Percentiles rank a stretch among this genome's conserved stretches.
Conservation (phyloP, 129 eudicot species). For the Flaveria sonorensis region DNA sequence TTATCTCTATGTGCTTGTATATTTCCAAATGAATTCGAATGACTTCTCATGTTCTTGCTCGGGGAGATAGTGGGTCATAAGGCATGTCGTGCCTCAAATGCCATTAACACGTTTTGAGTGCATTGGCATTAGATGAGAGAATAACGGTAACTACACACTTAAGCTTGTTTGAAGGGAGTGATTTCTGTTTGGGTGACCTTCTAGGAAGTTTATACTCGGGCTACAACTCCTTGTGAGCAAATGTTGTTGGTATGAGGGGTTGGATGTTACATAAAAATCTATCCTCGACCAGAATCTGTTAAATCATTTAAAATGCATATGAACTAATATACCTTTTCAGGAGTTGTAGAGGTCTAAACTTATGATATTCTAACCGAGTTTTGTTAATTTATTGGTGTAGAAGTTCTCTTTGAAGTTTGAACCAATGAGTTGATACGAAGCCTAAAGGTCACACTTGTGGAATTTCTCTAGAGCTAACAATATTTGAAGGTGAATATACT, state of each 20-base stretch:
- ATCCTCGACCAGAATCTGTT: neutral
- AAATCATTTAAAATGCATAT: neutral
- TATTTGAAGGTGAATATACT: conserved; percentile 23
- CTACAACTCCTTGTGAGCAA: neutral
- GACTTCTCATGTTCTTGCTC: neutral
- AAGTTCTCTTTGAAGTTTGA: conserved; percentile 21
- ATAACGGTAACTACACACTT: neutral
- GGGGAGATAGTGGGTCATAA: neutral
- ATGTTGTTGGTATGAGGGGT: neutral
- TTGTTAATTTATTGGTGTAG: neutral
- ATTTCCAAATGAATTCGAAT: neutral
- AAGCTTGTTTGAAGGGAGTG: neutral
- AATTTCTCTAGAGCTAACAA: conserved; percentile 10
- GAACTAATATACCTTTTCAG: neutral
- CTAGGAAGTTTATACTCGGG: neutral
- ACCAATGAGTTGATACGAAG: conserved; percentile 27
- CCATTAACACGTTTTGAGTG: neutral
- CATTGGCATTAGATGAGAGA: neutral
- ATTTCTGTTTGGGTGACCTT: neutral
- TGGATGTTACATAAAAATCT: neutral
- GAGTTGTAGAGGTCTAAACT: conserved; percentile 8
- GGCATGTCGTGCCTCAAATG: neutral
- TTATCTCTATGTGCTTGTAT: neutral
- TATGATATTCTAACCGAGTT: neutral
- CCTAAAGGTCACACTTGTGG: conserved; percentile 15